Percentiles rank a stretch among this genome's conserved stretches.
Conservation (phyloP, 805 yeast species). For the Cyberlindnera euphorbiae region DNA sequence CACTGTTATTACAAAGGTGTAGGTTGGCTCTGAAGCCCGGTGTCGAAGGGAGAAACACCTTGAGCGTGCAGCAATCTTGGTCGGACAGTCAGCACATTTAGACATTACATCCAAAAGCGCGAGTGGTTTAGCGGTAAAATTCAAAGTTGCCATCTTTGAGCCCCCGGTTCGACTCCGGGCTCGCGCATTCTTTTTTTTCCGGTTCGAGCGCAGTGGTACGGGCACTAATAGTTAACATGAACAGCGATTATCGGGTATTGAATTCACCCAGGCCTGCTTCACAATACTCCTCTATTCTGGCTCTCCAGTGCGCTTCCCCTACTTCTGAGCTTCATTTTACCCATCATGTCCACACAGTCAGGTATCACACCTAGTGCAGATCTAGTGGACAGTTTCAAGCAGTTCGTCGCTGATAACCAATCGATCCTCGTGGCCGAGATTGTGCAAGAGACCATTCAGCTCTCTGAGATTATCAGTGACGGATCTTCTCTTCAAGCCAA, state of each 20-base stretch:
- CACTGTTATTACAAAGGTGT: too few relatives aligned
- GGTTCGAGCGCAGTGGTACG: not conserved
- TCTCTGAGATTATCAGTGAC: constrained; percentile 30
- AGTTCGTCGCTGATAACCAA: constrained; percentile 30
- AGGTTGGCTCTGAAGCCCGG: too few relatives aligned
- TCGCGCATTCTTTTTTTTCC: constrained; percentile 37
- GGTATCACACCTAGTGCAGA: constrained; percentile 48
- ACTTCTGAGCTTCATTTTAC: not conserved
- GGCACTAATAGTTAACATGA: constrained; percentile 1
- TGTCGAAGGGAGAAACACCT: too few relatives aligned
- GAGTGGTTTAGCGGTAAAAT: constrained; percentile 54
- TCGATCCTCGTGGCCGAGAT: constrained; percentile 37
- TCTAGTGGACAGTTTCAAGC: constrained; percentile 41
- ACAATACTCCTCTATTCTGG: too few relatives aligned
- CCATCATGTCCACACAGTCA: constrained; percentile 54
- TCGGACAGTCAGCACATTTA: not conserved
- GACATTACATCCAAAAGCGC: constrained; percentile 28
- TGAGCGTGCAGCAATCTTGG: too few relatives aligned
- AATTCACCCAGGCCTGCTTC: too few relatives aligned
- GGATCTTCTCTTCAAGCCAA: constrained; percentile 31
- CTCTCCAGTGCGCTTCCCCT: too few relatives aligned
- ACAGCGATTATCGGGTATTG: too few relatives aligned
- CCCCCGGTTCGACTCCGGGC: constrained; percentile 62
- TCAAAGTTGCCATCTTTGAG: constrained; percentile 54
- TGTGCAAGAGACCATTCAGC: constrained; percentile 31